phyloP scores from a whole-genome alignment of 805 yeast genomes.

The Dipodascus albidus region DNA sequence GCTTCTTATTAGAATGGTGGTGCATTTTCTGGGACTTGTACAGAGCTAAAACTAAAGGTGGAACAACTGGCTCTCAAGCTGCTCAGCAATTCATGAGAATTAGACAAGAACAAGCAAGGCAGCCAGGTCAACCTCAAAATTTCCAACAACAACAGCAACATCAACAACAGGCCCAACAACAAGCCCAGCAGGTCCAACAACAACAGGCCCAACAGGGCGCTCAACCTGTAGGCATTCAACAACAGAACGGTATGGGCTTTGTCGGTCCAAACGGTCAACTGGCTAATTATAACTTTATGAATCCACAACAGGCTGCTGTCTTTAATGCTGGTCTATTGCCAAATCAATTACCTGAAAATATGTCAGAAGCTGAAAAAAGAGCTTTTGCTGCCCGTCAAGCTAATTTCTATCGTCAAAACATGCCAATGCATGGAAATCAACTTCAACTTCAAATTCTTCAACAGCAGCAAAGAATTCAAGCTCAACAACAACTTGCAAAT shows the following conservation, averaged over 20 bases:
- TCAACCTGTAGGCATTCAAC: constrained; percentile 5
- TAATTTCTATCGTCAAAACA: constrained; percentile 17
- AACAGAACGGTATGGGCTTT: constrained; percentile 4
- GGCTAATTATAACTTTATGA: constrained; percentile 1
- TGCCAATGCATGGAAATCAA: constrained; percentile 6
- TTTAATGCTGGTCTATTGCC: constrained; percentile 4
- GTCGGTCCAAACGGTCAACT: constrained; percentile 8
- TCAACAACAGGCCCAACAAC: constrained; percentile 21
- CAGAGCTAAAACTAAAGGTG: constrained; percentile 54
- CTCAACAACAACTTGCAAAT: background rate
- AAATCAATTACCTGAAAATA: constrained; percentile 10
- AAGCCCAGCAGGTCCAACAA: constrained; percentile 15
- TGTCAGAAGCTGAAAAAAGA: constrained; percentile 20
- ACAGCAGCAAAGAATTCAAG: constrained; percentile 1
- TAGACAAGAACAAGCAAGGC: constrained; percentile 32
- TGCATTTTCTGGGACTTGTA: constrained; percentile 90
- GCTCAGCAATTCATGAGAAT: constrained; percentile 43
- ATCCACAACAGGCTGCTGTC: constrained; percentile 2
- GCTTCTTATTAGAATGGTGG: constrained; percentile 93
- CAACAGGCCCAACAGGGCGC: constrained; percentile 5
- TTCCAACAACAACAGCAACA: constrained; percentile 13
- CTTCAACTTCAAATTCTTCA: constrained; percentile 13
- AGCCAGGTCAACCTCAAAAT: constrained; percentile 25
- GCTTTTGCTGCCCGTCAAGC: constrained; percentile 21
- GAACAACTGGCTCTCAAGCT: constrained; percentile 40